A percentile compares a stretch with the other conserved stretches of the same genome.
Evolutionary conservation across 2,329 filamentous ascomycete genomes (phyloP).

Genomic region (Cadophora luteo-olivacea): DNA sequence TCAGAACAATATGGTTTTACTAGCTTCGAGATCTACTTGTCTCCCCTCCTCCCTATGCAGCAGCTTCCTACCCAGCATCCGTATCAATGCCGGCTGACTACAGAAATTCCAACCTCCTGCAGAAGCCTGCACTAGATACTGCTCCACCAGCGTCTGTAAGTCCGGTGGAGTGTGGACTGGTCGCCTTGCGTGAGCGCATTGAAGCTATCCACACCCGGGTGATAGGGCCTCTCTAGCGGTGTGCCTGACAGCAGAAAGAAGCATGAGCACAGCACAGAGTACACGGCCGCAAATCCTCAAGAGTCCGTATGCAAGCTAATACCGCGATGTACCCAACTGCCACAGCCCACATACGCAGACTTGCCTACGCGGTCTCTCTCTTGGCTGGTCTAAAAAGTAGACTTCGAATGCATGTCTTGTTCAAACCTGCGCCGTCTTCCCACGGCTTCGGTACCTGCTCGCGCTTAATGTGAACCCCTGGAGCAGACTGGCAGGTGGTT

Average conservation of each 20-base stretch:
- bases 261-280: constrained; percentile 7
- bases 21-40: constrained; percentile 2
- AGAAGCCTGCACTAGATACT: neutral
- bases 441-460: constrained; percentile 10
- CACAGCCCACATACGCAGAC: constrained; percentile 1
- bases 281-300: constrained; percentile 11
- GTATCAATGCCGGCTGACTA: constrained; percentile 1
- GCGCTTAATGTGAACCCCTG: constrained; percentile 5
- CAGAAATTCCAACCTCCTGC: neutral
- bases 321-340: neutral
- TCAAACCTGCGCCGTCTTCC: constrained; percentile 13
- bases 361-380: neutral
- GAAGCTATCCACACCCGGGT: constrained; percentile 16
- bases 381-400: neutral
- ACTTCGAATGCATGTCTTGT: neutral
- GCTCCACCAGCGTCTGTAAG: neutral
- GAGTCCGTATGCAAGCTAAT: constrained; percentile 3
- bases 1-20: neutral
- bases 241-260: constrained; percentile 22
- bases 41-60: neutral
- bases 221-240: constrained; percentile 22
- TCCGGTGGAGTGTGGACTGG: neutral
- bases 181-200: constrained; percentile 3
- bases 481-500: constrained; percentile 3
- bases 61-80: neutral